Evolutionary conservation across 768 basidiomycete genomes (phyloP).

Genomic region (Phlebiopsis gigantea): DNA sequence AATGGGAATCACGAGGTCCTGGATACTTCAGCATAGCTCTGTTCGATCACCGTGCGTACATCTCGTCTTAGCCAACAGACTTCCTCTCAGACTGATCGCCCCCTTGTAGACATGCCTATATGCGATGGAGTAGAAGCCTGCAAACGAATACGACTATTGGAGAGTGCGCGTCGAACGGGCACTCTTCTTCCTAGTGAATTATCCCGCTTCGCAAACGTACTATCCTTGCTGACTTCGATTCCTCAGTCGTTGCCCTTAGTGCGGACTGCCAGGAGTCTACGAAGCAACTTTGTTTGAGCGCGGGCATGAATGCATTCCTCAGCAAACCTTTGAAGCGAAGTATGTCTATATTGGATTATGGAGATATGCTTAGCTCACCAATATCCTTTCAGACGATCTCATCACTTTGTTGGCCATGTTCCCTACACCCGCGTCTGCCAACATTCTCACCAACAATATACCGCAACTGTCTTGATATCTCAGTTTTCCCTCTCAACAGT

Average conservation of each 20-base stretch:
- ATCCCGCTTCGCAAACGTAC: not conserved
- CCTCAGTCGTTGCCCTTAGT: slow-evolving; percentile 61
- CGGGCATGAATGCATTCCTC: slow-evolving; percentile 74
- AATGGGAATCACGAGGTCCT: slow-evolving; percentile 64
- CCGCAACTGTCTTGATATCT: not conserved
- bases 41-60: slow-evolving; percentile 65
- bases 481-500: not conserved
- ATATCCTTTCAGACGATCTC: slow-evolving; percentile 42
- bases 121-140: slow-evolving; percentile 75
- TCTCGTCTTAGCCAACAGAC: not conserved
- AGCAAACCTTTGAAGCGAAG: slow-evolving; percentile 66
- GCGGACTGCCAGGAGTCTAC: slow-evolving; percentile 77
- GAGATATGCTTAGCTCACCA: not conserved
- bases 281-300: slow-evolving; percentile 68
- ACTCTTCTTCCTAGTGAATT: slow-evolving; percentile 51
- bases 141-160: slow-evolving; percentile 55
- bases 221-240: not conserved
- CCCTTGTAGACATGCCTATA: slow-evolving; percentile 63
- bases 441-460: slow-evolving; percentile 8
- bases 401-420: slow-evolving; percentile 51
- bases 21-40: slow-evolving; percentile 67
- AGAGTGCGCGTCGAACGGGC: slow-evolving; percentile 48
- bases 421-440: slow-evolving; percentile 21
- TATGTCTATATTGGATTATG: slow-evolving; percentile 6
- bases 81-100: not conserved